These are phyloP conservation scores for Monilinia vaccinii-corymbosi DNA, from an alignment of 2,329 filamentous ascomycete genomes.

Conservation along the genomic window DNA sequence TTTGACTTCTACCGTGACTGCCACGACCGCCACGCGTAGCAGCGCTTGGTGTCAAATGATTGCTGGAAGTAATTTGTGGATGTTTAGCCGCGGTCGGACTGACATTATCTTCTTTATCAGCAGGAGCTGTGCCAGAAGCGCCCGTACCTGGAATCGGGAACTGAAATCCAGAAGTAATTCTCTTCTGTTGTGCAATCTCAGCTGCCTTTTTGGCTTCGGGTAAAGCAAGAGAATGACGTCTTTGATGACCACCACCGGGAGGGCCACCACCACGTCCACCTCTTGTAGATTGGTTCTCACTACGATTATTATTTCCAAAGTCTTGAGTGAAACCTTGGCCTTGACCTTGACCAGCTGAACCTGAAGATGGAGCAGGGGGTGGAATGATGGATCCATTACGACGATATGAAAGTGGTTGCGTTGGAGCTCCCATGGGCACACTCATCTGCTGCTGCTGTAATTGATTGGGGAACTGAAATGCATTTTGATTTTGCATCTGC, in stretches of 20 bases:
- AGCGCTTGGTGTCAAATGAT: slow-evolving; percentile 17
- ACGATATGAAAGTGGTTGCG: slow-evolving; percentile 78
- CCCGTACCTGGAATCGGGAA: slow-evolving; percentile 72
- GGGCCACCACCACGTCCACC: slow-evolving; percentile 65
- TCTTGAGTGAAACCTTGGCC: too few species aligned
- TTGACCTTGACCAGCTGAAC: slow-evolving; percentile 69
- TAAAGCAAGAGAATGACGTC: slow-evolving; percentile 87
- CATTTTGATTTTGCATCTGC: slow-evolving; percentile 65
- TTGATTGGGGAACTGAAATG: slow-evolving; percentile 84
- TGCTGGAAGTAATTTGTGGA: slow-evolving; percentile 19
- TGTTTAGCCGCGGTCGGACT: slow-evolving; percentile 25
- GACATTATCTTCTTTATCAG: slow-evolving; percentile 30
- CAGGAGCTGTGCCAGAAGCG: slow-evolving; percentile 48
- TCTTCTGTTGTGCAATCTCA: slow-evolving; percentile 91
- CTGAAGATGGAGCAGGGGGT: slow-evolving; percentile 84
- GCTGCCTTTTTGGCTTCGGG: slow-evolving; percentile 97
- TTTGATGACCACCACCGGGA: slow-evolving; percentile 71
- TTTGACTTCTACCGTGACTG: slow-evolving; percentile 73
- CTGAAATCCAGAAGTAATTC: slow-evolving; percentile 87
- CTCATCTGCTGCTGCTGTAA: slow-evolving; percentile 64
- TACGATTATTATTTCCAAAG: slow-evolving; percentile 55
- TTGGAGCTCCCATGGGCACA: slow-evolving; percentile 64
- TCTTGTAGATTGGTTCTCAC: slow-evolving; percentile 59
- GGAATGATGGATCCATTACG: slow-evolving; percentile 95
- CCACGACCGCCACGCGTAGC: slow-evolving; percentile 43